Conservation (phyloP, 1,139 yeast genomes). For the Nakaseomyces bracarensis region DNA sequence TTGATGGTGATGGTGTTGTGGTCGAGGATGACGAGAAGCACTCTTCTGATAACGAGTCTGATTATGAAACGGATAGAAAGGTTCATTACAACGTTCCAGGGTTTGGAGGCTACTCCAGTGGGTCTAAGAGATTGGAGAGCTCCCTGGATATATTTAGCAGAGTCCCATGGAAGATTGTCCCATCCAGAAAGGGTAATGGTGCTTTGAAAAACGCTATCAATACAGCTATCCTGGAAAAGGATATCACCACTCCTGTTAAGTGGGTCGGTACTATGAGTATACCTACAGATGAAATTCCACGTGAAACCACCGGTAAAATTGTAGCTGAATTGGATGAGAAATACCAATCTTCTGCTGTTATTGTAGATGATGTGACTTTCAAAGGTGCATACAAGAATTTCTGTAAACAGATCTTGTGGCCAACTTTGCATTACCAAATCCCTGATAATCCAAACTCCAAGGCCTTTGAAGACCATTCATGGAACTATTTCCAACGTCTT, state of each 20-base stretch:
- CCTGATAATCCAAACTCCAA: conserved; percentile 93
- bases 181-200: conserved; percentile 74
- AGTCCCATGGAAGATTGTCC: conserved; percentile 69
- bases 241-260: conserved; percentile 41
- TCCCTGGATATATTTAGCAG: conserved; percentile 53
- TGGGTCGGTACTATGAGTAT: conserved; percentile 92
- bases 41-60: conserved; percentile 9
- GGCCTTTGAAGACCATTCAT: conserved; percentile 91
- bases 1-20: conserved; percentile 13
- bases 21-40: conserved; percentile 6
- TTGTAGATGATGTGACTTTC: conserved; percentile 67
- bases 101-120: conserved; percentile 67
- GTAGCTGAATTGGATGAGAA: conserved; percentile 39
- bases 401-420: conserved; percentile 94
- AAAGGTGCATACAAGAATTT: conserved; percentile 86
- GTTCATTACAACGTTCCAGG: conserved; percentile 43
- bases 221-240: conserved; percentile 44
- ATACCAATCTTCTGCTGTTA: conserved; percentile 56
- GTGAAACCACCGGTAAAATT: conserved; percentile 44
- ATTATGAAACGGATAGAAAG: conserved; percentile 19
- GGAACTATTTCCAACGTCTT: conserved; percentile 72
- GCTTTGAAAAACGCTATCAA: conserved; percentile 81
- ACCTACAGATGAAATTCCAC: conserved; percentile 77
- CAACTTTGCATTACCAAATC: conserved; percentile 90
- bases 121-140: conserved; percentile 34